Percentiles rank a stretch among this genome's conserved stretches.
Conservation (phyloP, 2,329 filamentous ascomycete species). For the Phialemoniopsis sp. region DNA sequence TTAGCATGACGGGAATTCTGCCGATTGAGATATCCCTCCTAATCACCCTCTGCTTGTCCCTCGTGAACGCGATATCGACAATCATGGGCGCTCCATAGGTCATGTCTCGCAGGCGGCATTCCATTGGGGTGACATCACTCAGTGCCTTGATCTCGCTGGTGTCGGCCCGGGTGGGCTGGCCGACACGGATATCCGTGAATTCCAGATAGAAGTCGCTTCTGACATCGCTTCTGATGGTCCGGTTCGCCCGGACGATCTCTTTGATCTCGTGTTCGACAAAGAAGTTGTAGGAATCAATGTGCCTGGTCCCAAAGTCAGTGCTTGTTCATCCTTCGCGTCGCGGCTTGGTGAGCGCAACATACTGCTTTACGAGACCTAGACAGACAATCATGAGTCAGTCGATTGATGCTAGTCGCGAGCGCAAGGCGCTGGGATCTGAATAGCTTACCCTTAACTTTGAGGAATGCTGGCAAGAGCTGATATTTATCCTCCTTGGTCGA, state of each 20-base stretch:
- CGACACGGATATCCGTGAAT: slow-evolving; percentile 87
- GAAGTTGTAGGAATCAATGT: slow-evolving; percentile 98
- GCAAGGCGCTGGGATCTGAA: too few species aligned
- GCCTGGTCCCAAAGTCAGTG: slow-evolving; percentile 32
- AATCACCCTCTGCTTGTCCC: slow-evolving; percentile 72
- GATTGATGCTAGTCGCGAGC: neutral
- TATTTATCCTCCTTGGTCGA: slow-evolving; percentile 81
- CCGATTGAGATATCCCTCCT: slow-evolving; percentile 78
- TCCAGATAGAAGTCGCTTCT: slow-evolving; percentile 91
- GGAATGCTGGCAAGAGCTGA: slow-evolving; percentile 93
- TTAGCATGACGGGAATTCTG: slow-evolving; percentile 93
- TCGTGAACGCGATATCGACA: slow-evolving; percentile 86
- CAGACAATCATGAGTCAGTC: neutral
- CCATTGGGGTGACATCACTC: slow-evolving; percentile 83
- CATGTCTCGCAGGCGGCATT: slow-evolving; percentile 93
- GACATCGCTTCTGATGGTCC: slow-evolving; percentile 83
- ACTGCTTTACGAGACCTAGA: slow-evolving; percentile 79
- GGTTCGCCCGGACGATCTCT: slow-evolving; percentile 91
- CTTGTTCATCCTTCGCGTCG: neutral
- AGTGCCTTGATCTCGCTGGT: slow-evolving; percentile 66
- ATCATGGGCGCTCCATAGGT: slow-evolving; percentile 96
- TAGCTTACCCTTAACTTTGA: slow-evolving; percentile 82
- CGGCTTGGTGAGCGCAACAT: slow-evolving; percentile 19
- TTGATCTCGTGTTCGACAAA: slow-evolving; percentile 96
- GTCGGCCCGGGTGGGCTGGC: slow-evolving; percentile 74